Percentiles rank a stretch among this genome's conserved stretches.
These are phyloP conservation scores for Beauveria pseudobassiana DNA, from an alignment of 2,329 filamentous ascomycete species.

Conservation along the genomic window DNA sequence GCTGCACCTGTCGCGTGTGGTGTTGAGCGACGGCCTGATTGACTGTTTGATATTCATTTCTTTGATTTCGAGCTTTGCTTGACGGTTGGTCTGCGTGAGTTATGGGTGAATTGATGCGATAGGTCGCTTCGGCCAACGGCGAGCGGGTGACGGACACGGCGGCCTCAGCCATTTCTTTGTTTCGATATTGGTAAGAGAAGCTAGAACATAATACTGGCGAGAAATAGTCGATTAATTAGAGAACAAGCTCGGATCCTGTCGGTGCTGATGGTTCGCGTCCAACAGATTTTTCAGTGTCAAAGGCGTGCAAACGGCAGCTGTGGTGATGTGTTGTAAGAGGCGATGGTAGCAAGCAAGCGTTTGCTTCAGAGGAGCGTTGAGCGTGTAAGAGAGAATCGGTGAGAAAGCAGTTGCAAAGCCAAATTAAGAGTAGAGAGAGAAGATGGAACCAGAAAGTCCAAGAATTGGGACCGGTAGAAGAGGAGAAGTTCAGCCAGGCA, in stretches of 20 bases:
- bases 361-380: not conserved
- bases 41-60: not conserved
- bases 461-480: conserved; percentile 9
- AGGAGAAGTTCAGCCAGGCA: conserved; percentile 5
- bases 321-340: conserved; percentile 2
- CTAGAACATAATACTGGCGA: conserved; percentile 30
- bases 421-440: not conserved
- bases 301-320: not conserved
- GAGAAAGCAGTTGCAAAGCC: conserved; percentile 3
- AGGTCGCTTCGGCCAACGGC: conserved; percentile 40
- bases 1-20: conserved; percentile 8
- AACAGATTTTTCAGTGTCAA: not conserved
- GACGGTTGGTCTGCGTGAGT: conserved; percentile 20
- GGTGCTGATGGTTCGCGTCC: not conserved
- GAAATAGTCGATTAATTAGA: not conserved
- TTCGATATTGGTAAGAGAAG: conserved; percentile 15
- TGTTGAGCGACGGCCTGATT: conserved; percentile 14
- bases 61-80: conserved; percentile 24
- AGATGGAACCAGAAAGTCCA: not conserved
- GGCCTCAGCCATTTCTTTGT: conserved; percentile 25
- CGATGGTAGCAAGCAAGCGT: not conserved
- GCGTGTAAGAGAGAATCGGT: conserved; percentile 1
- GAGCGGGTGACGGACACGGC: conserved; percentile 25
- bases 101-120: conserved; percentile 37
- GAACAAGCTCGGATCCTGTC: not conserved